phyloP scores from a whole-genome alignment of 108 stramenopile species.

The Epipyxis sp. region DNA sequence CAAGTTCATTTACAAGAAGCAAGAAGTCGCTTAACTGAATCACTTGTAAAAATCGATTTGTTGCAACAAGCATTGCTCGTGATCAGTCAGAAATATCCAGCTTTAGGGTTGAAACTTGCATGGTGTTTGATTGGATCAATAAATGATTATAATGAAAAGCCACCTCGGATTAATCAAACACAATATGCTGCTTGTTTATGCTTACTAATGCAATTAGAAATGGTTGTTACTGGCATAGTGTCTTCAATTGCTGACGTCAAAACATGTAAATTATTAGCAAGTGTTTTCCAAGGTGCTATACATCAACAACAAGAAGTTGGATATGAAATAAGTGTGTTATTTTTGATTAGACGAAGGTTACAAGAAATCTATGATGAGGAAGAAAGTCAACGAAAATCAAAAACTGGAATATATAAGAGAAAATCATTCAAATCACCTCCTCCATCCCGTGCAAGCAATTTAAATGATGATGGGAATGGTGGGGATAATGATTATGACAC shows the following conservation, averaged over 20 bases:
- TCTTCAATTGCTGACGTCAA: conserved; percentile 2
- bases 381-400: not conserved
- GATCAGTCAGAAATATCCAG: conserved; percentile 10
- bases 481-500: too few relatives aligned
- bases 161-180: not conserved
- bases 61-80: conserved; percentile 28
- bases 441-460: too few relatives aligned
- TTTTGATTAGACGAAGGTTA: not conserved
- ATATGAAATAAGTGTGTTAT: not conserved
- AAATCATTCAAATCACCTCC: too few relatives aligned
- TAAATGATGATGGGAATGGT: too few relatives aligned
- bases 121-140: conserved; percentile 18
- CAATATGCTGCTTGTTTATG: conserved; percentile 27
- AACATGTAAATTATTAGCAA: not conserved
- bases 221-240: not conserved
- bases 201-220: conserved; percentile 23
- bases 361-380: conserved; percentile 2
- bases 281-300: not conserved
- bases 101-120: conserved; percentile 9
- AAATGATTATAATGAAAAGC: conserved; percentile 16
- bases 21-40: not conserved
- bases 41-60: not conserved
- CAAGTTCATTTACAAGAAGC: conserved; percentile 17
- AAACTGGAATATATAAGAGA: not conserved
- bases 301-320: conserved; percentile 15